A percentile compares a stretch with the other conserved stretches of the same genome.
phyloP scores from a whole-genome alignment of 495 filamentous ascomycete species.

The Hypoxylon intermedium region DNA sequence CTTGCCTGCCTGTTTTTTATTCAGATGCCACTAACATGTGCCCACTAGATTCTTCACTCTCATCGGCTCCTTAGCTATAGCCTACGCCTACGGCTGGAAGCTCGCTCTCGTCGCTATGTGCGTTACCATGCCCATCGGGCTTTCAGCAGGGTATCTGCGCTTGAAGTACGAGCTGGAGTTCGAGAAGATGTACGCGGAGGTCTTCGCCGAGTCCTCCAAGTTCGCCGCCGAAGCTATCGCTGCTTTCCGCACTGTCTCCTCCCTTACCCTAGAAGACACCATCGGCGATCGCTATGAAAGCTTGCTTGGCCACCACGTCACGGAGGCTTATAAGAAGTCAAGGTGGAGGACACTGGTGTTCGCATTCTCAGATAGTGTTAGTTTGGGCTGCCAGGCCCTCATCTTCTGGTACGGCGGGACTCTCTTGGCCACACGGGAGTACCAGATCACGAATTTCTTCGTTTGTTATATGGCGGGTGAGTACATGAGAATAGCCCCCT shows the following conservation, averaged over 20 bases:
- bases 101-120: constrained; percentile 59
- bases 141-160: constrained; percentile 59
- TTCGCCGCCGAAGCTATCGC: constrained; percentile 68
- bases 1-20: not conserved
- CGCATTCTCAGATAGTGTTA: constrained; percentile 53
- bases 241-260: constrained; percentile 65
- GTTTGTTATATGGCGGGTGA: constrained; percentile 54
- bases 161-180: constrained; percentile 64
- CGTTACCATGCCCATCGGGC: constrained; percentile 56
- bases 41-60: constrained; percentile 51
- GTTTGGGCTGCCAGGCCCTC: constrained; percentile 54
- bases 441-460: constrained; percentile 48
- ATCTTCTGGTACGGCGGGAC: constrained; percentile 60
- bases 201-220: constrained; percentile 64
- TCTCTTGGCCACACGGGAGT: constrained; percentile 49
- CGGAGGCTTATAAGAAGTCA: constrained; percentile 52
- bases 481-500: not conserved
- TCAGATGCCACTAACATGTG: not conserved
- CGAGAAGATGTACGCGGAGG: constrained; percentile 60
- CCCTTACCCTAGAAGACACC: constrained; percentile 62
- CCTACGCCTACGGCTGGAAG: constrained; percentile 66
- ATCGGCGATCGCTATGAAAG: constrained; percentile 55
- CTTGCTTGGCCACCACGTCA: constrained; percentile 50
- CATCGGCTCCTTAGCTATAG: constrained; percentile 56
- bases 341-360: constrained; percentile 54